Base-by-base conservation (phyloP, 148 eudicot species). In the Vaccinium myrtillus region DNA sequence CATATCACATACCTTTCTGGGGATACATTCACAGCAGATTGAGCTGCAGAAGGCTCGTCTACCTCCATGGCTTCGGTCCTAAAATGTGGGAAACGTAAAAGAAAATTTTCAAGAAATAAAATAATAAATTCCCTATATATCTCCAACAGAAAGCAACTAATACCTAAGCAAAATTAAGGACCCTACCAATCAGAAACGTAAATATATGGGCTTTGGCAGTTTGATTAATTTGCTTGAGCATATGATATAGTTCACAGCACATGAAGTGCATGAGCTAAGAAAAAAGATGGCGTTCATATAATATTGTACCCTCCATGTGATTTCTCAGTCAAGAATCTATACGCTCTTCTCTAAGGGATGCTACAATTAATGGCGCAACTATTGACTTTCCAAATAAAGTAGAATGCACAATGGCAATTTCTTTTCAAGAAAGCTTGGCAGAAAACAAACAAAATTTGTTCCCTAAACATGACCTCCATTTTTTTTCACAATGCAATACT, bases 21-120 rank as follows among this genome's bases (percentile, higher is more conserved):
- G 18, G 97, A 84, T 63, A 88, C 18, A 32, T 88, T 87, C 77
- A 46, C 71, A 80, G 80, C 83, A 71, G 91, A 53, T 85, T 91
- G 92, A 81, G 86, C 80, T 83, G 89, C 87, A 83, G 97, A 88
- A 85, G 97, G 92, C 56, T 91, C 92, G 87, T 96, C 99, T 21
- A 94, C 92, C 15, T 92, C 98, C 98, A 93, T 95, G 78, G 97
- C 91, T 84, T 92, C 91, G 2, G 91, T 75, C 63, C 82, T 83
- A 80, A 82, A 81, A 6, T 5, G 77, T 53, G 84, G 82, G 78
- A n/a, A 73, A 87, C 8, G 46, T 53, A 75, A 67, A 76, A 46
- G 69, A 4, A 85, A 65, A 21, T 11, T 83, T 19, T 58, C 39
- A 48, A 83, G 30, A 9, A 69, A 48, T 70, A 69, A 63, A 39